Percentiles rank a stretch among this genome's conserved stretches.
phyloP scores from a whole-genome alignment of 2,329 filamentous ascomycete genomes.

The Cladosporium velox region DNA sequence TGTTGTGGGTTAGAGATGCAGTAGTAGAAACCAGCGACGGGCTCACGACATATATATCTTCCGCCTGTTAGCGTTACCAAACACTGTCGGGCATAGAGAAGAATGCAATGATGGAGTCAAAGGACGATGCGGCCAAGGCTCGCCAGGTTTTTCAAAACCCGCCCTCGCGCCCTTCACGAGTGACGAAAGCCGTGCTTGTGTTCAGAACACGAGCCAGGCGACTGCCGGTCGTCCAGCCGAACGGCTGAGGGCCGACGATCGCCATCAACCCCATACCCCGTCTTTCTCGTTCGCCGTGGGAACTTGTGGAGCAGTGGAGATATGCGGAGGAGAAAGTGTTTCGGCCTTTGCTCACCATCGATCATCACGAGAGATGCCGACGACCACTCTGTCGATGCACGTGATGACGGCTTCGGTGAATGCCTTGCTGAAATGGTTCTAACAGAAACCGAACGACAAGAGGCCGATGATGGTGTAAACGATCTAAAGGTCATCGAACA shows the following conservation, averaged over 20 bases:
- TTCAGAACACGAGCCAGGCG: neutral
- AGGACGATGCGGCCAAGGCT: conserved; percentile 7
- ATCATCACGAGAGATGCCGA: neutral
- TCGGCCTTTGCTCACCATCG: neutral
- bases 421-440: neutral
- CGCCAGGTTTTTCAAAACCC: conserved; percentile 11
- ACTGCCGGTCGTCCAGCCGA: neutral
- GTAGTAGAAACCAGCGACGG: conserved; percentile 1
- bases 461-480: too few species aligned
- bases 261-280: neutral
- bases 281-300: neutral
- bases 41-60: conserved; percentile 12
- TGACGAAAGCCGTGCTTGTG: neutral
- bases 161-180: neutral
- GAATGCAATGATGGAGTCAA: neutral
- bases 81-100: conserved; percentile 5
- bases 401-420: neutral
- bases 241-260: neutral
- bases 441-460: too few species aligned
- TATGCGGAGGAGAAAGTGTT: conserved; percentile 3
- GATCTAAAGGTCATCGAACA: too few species aligned
- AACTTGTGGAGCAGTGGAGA: conserved; percentile 3
- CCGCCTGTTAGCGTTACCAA: neutral
- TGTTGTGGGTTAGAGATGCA: neutral
- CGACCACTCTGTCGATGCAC: neutral